Evolutionary conservation across 306 rosid genomes (phyloP).

Genomic region (Cicer cuneatum): DNA sequence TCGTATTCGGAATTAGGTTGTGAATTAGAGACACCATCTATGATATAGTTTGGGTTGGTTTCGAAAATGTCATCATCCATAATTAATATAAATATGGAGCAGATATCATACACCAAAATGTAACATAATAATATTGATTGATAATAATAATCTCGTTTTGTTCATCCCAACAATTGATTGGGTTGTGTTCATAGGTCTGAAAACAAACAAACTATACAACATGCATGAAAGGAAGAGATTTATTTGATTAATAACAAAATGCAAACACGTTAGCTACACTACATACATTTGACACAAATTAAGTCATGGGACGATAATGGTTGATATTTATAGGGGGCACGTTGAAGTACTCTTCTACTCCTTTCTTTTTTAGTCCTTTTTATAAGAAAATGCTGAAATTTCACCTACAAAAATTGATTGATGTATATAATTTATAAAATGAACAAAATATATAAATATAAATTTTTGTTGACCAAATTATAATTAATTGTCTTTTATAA

Average conservation of each 20-base stretch:
- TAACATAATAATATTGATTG: neutral
- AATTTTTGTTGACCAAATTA: no score
- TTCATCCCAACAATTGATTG: neutral
- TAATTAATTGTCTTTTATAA: no score
- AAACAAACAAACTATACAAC: neutral
- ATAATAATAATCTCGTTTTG: neutral
- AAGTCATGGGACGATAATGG: neutral
- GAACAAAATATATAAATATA: no score
- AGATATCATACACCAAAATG: neutral
- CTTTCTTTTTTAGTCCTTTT: no score
- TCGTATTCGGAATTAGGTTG: constrained; percentile 35
- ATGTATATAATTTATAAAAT: no score
- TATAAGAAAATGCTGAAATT: no score
- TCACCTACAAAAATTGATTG: no score
- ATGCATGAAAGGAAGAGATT: neutral
- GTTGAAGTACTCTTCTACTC: no score
- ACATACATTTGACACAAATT: neutral
- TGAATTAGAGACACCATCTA: constrained; percentile 35
- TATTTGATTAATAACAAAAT: neutral
- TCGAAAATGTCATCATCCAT: constrained; percentile 39
- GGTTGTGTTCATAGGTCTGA: neutral
- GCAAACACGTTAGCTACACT: neutral
- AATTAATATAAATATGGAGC: neutral
- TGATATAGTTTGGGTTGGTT: constrained; percentile 10
- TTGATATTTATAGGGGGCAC: neutral